A percentile compares a stretch with the other conserved stretches of the same genome.
phyloP scores from a whole-genome alignment of 768 basidiomycete genomes.

The Pulveroboletus sp. region DNA sequence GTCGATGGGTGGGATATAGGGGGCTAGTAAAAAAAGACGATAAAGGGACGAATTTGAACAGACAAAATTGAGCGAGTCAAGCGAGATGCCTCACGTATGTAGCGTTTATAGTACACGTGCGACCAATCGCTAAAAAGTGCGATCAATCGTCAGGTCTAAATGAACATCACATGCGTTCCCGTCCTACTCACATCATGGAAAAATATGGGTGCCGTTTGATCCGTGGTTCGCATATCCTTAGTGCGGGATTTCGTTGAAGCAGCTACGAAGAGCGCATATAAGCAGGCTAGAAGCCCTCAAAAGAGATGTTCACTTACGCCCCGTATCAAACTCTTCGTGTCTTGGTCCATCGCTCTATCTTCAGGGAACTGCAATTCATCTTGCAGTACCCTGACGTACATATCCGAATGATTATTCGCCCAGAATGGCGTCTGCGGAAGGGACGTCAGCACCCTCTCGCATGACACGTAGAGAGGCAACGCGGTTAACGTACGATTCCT shows the following conservation, averaged over 20 bases:
- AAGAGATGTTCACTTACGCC: slow-evolving; percentile 57
- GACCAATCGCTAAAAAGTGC: slow-evolving; percentile 71
- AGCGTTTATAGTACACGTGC: slow-evolving; percentile 90
- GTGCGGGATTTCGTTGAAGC: slow-evolving; percentile 86
- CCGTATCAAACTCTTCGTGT: slow-evolving; percentile 92
- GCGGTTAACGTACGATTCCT: slow-evolving; percentile 63
- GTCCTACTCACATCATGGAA: slow-evolving; percentile 72
- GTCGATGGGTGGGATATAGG: slow-evolving; percentile 90
- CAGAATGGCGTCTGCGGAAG: slow-evolving; percentile 77
- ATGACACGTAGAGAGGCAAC: slow-evolving; percentile 12
- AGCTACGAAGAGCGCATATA: slow-evolving; percentile 47
- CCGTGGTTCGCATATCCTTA: slow-evolving; percentile 88
- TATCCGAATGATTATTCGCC: slow-evolving; percentile 90
- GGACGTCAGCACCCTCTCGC: slow-evolving; percentile 15
- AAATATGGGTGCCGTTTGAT: slow-evolving; percentile 96
- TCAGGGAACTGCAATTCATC: slow-evolving; percentile 89
- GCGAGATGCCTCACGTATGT: slow-evolving; percentile 64
- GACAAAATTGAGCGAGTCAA: slow-evolving; percentile 1
- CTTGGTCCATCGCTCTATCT: slow-evolving; percentile 87
- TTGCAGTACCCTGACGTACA: slow-evolving; percentile 91
- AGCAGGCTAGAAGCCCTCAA: not conserved
- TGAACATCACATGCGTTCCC: slow-evolving; percentile 1
- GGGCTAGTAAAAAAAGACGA: slow-evolving; percentile 47
- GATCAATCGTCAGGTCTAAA: slow-evolving; percentile 16
- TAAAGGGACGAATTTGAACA: slow-evolving; percentile 14